Conservation (phyloP, 2,329 filamentous ascomycete species). For the Aspergillus thermomutatus region DNA sequence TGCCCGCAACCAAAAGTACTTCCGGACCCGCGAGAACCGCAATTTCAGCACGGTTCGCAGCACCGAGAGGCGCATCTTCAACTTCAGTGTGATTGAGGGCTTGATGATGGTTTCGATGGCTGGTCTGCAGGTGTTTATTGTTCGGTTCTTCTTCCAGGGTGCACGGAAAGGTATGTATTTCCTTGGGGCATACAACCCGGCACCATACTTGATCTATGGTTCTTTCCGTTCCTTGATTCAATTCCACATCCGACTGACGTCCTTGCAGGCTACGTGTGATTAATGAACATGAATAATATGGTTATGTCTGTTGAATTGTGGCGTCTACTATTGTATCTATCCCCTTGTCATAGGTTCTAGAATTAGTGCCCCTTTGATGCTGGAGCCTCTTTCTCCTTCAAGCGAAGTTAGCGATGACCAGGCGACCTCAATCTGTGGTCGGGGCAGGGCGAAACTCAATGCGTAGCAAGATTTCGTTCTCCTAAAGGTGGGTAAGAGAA, state of each 20-base stretch:
- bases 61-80: slow-evolving; percentile 93
- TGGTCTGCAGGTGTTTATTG: slow-evolving; percentile 91
- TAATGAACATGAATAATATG: slow-evolving; percentile 29
- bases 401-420: background rate
- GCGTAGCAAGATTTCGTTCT: background rate
- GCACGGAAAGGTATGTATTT: slow-evolving; percentile 58
- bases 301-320: slow-evolving; percentile 24
- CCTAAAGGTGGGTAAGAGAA: background rate
- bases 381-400: slow-evolving; percentile 2
- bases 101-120: slow-evolving; percentile 93
- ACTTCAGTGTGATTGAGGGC: slow-evolving; percentile 92
- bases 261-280: slow-evolving; percentile 35
- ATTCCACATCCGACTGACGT: background rate
- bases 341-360: slow-evolving; percentile 10
- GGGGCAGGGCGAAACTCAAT: background rate
- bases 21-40: slow-evolving; percentile 95
- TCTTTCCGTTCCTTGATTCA: background rate
- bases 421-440: background rate
- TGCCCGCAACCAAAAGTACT: slow-evolving; percentile 97
- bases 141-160: slow-evolving; percentile 97
- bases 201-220: background rate
- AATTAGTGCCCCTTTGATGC: slow-evolving; percentile 8
- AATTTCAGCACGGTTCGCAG: slow-evolving; percentile 98
- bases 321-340: slow-evolving; percentile 22
- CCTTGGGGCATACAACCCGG: background rate